Evolutionary conservation across 2,329 filamentous ascomycete species (phyloP).

Genomic region (Alternaria solani): DNA sequence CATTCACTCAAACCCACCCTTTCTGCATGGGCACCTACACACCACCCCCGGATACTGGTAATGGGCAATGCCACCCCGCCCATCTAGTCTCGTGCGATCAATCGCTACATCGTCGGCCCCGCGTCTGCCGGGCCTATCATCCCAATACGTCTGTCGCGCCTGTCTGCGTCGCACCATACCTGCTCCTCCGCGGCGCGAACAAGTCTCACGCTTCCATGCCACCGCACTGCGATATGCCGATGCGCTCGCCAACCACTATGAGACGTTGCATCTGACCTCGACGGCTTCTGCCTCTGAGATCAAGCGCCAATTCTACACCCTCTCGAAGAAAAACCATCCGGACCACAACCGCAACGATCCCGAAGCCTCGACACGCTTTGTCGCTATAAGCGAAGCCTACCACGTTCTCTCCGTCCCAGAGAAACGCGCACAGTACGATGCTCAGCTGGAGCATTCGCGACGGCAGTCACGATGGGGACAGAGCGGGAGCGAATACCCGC

Average conservation of each 20-base stretch:
- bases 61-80: constrained; percentile 43
- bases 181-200: constrained; percentile 19
- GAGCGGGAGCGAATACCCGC: constrained; percentile 57
- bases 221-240: constrained; percentile 50
- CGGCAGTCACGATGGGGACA: constrained; percentile 38
- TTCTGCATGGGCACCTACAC: constrained; percentile 4
- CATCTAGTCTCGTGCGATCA: constrained; percentile 23
- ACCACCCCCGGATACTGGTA: constrained; percentile 1
- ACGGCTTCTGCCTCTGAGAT: constrained; percentile 78
- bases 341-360: constrained; percentile 86
- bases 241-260: constrained; percentile 74
- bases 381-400: constrained; percentile 86
- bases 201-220: constrained; percentile 55
- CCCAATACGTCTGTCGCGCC: constrained; percentile 28
- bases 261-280: constrained; percentile 75
- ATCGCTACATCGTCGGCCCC: constrained; percentile 11
- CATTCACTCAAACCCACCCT: constrained; percentile 16
- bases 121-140: not conserved
- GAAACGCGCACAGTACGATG: constrained; percentile 84
- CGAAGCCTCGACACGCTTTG: constrained; percentile 75
- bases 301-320: constrained; percentile 90
- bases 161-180: constrained; percentile 24
- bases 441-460: constrained; percentile 61
- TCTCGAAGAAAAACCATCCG: constrained; percentile 92
- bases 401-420: constrained; percentile 73